A percentile compares a stretch with the other conserved stretches of the same genome.
Evolutionary conservation across 345 rosid species (phyloP).

Genomic region (Arabis alpina): DNA sequence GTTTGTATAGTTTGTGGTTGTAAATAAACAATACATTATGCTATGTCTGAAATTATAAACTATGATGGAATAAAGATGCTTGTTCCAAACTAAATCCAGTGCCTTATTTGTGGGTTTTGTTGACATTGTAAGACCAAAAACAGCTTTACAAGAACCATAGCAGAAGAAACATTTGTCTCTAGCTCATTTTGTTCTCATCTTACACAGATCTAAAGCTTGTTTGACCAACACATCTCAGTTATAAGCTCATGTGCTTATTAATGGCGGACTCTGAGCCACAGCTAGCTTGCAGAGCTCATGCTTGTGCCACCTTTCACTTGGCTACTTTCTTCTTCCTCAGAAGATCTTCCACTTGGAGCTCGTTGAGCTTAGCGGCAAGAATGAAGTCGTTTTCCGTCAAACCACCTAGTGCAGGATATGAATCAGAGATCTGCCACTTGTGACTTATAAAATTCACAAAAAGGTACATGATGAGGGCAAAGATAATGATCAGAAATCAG

Average conservation of each 20-base stretch:
- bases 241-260: constrained; percentile 11
- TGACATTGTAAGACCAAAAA: constrained; percentile 11
- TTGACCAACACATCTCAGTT: neutral
- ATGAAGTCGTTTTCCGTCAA: constrained; percentile 91
- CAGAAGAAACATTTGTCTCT: constrained; percentile 20
- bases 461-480: neutral
- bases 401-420: constrained; percentile 61
- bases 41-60: neutral
- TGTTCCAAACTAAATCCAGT: constrained; percentile 12
- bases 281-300: constrained; percentile 8
- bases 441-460: neutral
- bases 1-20: constrained; percentile 34
- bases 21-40: constrained; percentile 27
- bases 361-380: constrained; percentile 84
- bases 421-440: constrained; percentile 9
- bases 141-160: constrained; percentile 16
- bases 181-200: constrained; percentile 12
- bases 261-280: constrained; percentile 1
- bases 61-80: neutral
- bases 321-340: constrained; percentile 53
- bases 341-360: constrained; percentile 64
- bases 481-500: neutral
- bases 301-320: constrained; percentile 18
- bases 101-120: constrained; percentile 9
- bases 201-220: constrained; percentile 16